phyloP scores from a whole-genome alignment of 2,329 filamentous ascomycete genomes.

The Tolypocladium ovalisporum region DNA sequence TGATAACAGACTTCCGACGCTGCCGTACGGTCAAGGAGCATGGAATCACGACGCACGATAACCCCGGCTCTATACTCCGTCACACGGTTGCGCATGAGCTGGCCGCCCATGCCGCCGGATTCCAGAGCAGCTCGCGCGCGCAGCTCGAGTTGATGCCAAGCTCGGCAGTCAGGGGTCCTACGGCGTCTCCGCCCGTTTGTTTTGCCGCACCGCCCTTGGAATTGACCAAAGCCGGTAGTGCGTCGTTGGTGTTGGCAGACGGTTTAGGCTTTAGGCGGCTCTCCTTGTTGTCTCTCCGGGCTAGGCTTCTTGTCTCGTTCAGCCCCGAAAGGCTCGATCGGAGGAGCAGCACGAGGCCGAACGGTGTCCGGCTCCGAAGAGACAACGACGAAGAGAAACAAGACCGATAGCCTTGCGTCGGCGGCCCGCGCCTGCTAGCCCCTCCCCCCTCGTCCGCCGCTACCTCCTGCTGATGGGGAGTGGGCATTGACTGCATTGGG shows the following conservation, averaged over 20 bases:
- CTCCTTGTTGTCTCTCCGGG: background rate
- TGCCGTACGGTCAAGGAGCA: background rate
- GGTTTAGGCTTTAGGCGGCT: background rate
- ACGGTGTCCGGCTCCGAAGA: background rate
- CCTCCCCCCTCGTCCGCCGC: background rate
- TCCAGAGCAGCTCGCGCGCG: background rate
- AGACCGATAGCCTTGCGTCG: background rate
- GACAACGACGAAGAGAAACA: background rate
- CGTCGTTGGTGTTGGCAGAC: background rate
- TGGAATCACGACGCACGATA: background rate
- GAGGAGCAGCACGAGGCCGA: background rate
- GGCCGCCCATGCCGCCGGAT: too few relatives aligned
- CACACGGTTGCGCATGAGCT: too few relatives aligned
- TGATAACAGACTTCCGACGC: background rate
- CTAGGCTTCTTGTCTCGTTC: background rate
- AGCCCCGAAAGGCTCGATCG: background rate
- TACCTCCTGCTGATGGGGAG: background rate
- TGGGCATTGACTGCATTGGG: background rate
- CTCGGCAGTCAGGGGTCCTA: background rate
- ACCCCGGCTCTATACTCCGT: background rate
- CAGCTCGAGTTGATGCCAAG: background rate
- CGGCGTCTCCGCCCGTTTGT: background rate
- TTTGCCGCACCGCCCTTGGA: background rate
- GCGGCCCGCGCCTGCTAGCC: background rate
- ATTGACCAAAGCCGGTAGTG: background rate